phyloP scores from a whole-genome alignment of 2,329 filamentous ascomycete species.

The Chrysosphaeria jannelii region DNA sequence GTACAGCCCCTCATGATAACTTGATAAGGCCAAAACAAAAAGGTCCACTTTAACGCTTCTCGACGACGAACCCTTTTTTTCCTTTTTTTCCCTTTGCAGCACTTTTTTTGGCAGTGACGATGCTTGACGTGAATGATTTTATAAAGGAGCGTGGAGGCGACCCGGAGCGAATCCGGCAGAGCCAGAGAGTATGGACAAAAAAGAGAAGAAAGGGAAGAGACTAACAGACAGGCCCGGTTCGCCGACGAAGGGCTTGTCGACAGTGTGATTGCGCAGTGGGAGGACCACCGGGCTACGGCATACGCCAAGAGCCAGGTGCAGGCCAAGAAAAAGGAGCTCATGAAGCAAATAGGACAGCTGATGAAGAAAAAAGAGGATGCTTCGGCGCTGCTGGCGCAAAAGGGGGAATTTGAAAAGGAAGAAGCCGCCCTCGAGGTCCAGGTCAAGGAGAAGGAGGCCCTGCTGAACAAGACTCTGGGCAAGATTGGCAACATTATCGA shows the following conservation, averaged over 20 bases:
- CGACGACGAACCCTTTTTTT: neutral
- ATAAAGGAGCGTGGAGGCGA: conserved; percentile 70
- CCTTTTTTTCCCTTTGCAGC: neutral
- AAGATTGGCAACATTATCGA: conserved; percentile 81
- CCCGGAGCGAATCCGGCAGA: conserved; percentile 73
- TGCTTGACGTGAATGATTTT: conserved; percentile 39
- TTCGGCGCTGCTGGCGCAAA: conserved; percentile 47
- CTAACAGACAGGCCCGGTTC: conserved; percentile 33
- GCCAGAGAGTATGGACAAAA: conserved; percentile 36
- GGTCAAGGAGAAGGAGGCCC: conserved; percentile 51
- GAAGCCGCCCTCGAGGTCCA: conserved; percentile 43
- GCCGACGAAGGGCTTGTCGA: conserved; percentile 65
- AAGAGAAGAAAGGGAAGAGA: too few relatives aligned
- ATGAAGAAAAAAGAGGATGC: conserved; percentile 90
- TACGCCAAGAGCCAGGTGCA: conserved; percentile 17
- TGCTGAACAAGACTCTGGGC: conserved; percentile 49
- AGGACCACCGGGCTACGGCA: conserved; percentile 42
- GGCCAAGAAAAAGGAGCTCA: conserved; percentile 45
- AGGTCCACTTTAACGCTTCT: too few relatives aligned
- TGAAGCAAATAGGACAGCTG: conserved; percentile 16
- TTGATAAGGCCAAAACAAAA: too few relatives aligned
- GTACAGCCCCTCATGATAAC: too few relatives aligned
- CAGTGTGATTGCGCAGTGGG: conserved; percentile 63
- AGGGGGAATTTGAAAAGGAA: conserved; percentile 31
- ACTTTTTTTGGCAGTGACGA: neutral